Evolutionary conservation across 805 yeast genomes (phyloP), one percentile per base, ranked within the genome.

Genomic region (Saturnispora quitensis): DNA sequence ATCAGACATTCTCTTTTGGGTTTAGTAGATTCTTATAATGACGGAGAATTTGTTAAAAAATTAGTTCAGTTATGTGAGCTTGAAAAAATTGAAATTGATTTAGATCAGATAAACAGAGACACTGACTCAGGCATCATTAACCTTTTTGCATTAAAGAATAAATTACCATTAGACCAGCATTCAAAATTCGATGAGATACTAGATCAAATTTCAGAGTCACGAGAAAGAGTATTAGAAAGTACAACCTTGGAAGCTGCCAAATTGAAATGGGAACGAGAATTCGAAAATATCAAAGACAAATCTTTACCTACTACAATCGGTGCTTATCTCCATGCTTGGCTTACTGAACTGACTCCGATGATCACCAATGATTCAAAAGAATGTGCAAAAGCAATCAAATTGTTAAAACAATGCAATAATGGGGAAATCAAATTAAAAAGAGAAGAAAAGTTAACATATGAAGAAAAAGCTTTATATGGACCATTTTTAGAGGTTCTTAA

Each of bases 211-310:
- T 90, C 93, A 58, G 78, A 77, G 51, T 80, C 78, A 25, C 79
- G 99, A 63, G 97, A 93, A 65, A 71, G 78, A 45, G 76, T 76
- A 31, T 64, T 93, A 33, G 99, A 93, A 67, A 71, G 80, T 18
- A 76, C 85, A 53, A 91, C 96, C 3, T 73, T 86, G 1, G 90
- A 86, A 56, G 90, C 91, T 1, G 95, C 98, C 0, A 80, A 78
- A 56, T 88, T 84, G 60, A 84, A 86, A 65, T 91, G 99, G 99
- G 83, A 80, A 63, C 83, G 82, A 58, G 90, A 83, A 56, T 84
- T 78, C 58, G 95, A 88, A 59, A 60, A 56, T 33, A 50, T 64
- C 25, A 66, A 64, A 52, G 69, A 65, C 53, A 66, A 64, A 40
- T 65, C 79, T 4, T 66, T 81, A 38, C 77, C 80, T 45, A 77